phyloP scores from a whole-genome alignment of 1,284 basidiomycete species.

The Leucoagaricus sp. region DNA sequence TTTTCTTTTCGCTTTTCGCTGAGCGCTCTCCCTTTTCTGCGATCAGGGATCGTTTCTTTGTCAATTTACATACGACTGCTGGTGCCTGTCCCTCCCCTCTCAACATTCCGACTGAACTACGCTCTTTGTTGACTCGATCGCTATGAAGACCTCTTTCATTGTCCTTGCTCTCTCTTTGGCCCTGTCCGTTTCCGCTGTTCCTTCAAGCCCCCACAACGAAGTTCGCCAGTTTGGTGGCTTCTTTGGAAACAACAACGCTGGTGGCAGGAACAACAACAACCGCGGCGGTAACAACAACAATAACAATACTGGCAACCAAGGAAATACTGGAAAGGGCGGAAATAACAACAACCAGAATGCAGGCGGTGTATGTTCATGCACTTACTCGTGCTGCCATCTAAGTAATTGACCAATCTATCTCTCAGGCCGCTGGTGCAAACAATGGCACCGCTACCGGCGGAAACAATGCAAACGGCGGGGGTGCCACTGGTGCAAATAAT shows the following conservation, averaged over 20 bases:
- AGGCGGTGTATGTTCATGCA: slow-evolving; percentile 18
- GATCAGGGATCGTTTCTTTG: slow-evolving; percentile 36
- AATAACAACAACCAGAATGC: slow-evolving; percentile 20
- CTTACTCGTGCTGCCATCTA: slow-evolving; percentile 2
- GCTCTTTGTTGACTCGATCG: slow-evolving; percentile 25
- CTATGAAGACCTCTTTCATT: slow-evolving; percentile 33
- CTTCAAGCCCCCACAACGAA: slow-evolving; percentile 15
- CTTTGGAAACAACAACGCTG: slow-evolving; percentile 16
- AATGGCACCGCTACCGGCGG: slow-evolving; percentile 13
- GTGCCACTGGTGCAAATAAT: slow-evolving; percentile 11
- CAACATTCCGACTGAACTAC: slow-evolving; percentile 24
- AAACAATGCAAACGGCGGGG: slow-evolving; percentile 8
- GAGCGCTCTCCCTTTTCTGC: slow-evolving; percentile 22
- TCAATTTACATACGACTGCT: slow-evolving; percentile 22
- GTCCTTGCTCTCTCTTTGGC: slow-evolving; percentile 30
- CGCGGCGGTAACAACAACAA: slow-evolving; percentile 17
- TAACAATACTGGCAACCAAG: slow-evolving; percentile 15
- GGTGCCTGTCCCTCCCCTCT: slow-evolving; percentile 18
- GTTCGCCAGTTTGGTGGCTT: slow-evolving; percentile 21
- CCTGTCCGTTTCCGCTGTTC: slow-evolving; percentile 30
- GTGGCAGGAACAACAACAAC: slow-evolving; percentile 15
- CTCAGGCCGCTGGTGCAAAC: slow-evolving; percentile 17
- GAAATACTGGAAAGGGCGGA: slow-evolving; percentile 12
- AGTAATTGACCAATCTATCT: slow-evolving; percentile 10
- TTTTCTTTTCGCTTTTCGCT: slow-evolving; percentile 19